Evolutionary conservation across 2,329 filamentous ascomycete genomes (phyloP), one percentile per base, ranked within the genome.

Genomic region (Penicillium sp.): DNA sequence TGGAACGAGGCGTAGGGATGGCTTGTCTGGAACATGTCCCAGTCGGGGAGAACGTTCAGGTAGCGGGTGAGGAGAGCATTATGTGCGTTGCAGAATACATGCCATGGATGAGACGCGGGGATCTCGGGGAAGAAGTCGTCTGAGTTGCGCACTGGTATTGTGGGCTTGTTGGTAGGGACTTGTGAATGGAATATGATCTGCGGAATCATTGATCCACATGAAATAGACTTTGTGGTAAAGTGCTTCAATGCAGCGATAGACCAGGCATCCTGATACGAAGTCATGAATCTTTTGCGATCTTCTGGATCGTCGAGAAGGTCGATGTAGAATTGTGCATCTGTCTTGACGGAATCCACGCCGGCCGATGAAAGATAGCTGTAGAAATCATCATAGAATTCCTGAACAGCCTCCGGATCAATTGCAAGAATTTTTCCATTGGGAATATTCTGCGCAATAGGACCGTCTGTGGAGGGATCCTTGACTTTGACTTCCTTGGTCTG

Each of bases 201-300:
- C 0, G 93, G 93, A 2, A 86, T 81, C 68, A 93, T 88, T 0
- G 90, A 93, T 91, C 97, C 97, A 82, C 93, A 97, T 3, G 88
- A 92, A 44, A 96, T 95, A 4, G 84, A 82, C 59, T 84, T 86
- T 42, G 80, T 82, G 59, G 82, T 81, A 64, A 98, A 93, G 65
- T 95, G 80, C 9, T 85, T 84, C 7, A 95, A 78, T 7, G 84
- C 83, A 1, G 88, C 82, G 46, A 90, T 80, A 1, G 81, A 84
- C 91, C 91, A 97, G 6, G 88, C 87, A 65, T 95, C 88, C 55
- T 93, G 85, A 60, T 95, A 96, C 2, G 83, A 75, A 6, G 78
- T 79, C 41, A 84, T 89, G 31, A 96, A 80, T 7, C 81, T 76
- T 29, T 82, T 80, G n/a, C 92, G 83, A 61, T 83, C 81, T 13